Conservation (phyloP, 306 rosid genomes). For the Argentina anserina region DNA sequence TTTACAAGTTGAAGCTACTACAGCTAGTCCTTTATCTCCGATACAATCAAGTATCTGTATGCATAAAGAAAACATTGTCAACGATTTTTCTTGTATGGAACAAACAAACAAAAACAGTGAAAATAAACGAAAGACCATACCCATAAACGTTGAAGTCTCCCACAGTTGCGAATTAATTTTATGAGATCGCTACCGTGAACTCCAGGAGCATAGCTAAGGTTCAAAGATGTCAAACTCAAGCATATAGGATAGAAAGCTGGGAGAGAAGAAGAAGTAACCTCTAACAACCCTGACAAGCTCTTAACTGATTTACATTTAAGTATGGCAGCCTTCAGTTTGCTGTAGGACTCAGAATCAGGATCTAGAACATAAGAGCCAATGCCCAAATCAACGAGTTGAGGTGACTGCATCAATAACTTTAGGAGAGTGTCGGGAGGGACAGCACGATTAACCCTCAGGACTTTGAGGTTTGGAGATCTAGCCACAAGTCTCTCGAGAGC, state of each 20-base stretch:
- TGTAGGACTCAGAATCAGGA: constrained; percentile 43
- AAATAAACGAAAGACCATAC: constrained; percentile 31
- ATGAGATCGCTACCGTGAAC: constrained; percentile 54
- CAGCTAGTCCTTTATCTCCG: constrained; percentile 78
- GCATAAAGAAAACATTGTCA: constrained; percentile 7
- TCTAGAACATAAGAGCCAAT: constrained; percentile 64
- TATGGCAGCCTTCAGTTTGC: constrained; percentile 42
- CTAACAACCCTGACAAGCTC: constrained; percentile 86
- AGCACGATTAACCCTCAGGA: constrained; percentile 62
- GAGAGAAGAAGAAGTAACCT: constrained; percentile 62
- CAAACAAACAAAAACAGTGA: neutral
- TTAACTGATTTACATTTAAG: constrained; percentile 57
- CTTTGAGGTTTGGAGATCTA: constrained; percentile 79
- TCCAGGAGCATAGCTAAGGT: constrained; percentile 88
- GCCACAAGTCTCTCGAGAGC: constrained; percentile 87
- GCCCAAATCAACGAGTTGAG: constrained; percentile 76
- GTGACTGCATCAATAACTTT: constrained; percentile 57
- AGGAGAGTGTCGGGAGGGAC: constrained; percentile 65
- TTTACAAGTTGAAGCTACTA: constrained; percentile 68
- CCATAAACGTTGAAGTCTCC: constrained; percentile 80
- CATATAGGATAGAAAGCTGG: constrained; percentile 63
- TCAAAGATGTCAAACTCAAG: constrained; percentile 61
- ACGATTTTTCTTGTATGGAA: neutral
- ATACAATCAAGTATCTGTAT: constrained; percentile 77
- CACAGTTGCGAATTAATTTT: constrained; percentile 50